Percentiles rank a stretch among this genome's conserved stretches.
Conservation (phyloP, 164 flowering plant genomes). For the Sedum album region DNA sequence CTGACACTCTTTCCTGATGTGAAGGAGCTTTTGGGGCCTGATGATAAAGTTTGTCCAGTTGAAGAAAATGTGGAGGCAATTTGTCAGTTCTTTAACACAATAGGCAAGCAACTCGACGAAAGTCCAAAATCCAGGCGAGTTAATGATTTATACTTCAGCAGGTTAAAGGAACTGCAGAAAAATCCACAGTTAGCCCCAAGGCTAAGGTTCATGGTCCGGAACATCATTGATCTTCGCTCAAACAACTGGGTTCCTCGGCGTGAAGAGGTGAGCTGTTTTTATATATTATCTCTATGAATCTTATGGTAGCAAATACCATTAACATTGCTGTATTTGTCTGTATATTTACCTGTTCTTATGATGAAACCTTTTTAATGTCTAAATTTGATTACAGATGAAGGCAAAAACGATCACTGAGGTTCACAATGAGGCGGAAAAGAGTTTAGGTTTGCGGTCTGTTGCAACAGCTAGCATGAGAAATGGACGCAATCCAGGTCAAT, state of each 20-base stretch:
- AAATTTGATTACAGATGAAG: conserved; percentile 40
- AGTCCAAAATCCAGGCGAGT: conserved; percentile 58
- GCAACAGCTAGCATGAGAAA: conserved; percentile 74
- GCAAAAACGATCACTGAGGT: conserved; percentile 92
- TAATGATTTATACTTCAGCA: conserved; percentile 64
- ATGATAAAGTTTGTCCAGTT: conserved; percentile 60
- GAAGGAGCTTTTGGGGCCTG: conserved; percentile 79
- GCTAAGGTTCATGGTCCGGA: conserved; percentile 70
- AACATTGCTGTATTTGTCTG: neutral
- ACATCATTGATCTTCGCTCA: conserved; percentile 77
- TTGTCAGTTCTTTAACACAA: conserved; percentile 82
- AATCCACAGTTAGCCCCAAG: conserved; percentile 69
- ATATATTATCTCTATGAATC: neutral
- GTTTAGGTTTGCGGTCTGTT: conserved; percentile 82
- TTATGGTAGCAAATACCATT: neutral
- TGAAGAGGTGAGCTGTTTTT: conserved; percentile 54
- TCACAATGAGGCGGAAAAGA: conserved; percentile 88
- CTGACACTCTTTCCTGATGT: neutral
- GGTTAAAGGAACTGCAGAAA: conserved; percentile 59
- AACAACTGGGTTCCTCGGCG: conserved; percentile 90
- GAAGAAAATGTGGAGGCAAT: conserved; percentile 98
- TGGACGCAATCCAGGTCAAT: conserved; percentile 38
- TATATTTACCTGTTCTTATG: neutral
- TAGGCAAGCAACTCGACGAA: conserved; percentile 96
- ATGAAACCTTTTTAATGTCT: neutral